Percentiles rank a stretch among this genome's conserved stretches.
phyloP scores from a whole-genome alignment of 352 stramenopile species.

The Aphanomyces euteiches region DNA sequence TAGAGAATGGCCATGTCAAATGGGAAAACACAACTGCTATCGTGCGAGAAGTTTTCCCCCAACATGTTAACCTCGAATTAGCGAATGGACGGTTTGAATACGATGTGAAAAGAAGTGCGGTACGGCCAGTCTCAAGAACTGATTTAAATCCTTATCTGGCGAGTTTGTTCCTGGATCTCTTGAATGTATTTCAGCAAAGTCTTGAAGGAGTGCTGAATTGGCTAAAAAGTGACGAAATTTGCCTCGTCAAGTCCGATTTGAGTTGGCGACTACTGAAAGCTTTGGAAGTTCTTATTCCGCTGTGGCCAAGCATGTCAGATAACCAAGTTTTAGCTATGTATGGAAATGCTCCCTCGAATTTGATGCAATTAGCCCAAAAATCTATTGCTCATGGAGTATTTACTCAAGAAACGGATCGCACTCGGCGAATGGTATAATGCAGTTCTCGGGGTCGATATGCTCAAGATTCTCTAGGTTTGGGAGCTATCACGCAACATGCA shows the following conservation, averaged over 20 bases:
- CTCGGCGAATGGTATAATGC: constrained; percentile 10
- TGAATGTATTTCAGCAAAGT: constrained; percentile 23
- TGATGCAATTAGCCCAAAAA: constrained; percentile 63
- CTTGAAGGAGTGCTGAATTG: constrained; percentile 45
- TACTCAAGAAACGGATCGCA: neutral
- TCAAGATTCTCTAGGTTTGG: constrained; percentile 5
- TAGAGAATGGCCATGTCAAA: constrained; percentile 40
- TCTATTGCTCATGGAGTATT: constrained; percentile 33
- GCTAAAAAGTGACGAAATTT: constrained; percentile 33
- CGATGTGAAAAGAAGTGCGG: constrained; percentile 30
- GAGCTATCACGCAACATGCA: constrained; percentile 2
- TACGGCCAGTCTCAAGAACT: constrained; percentile 29
- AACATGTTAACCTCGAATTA: constrained; percentile 31
- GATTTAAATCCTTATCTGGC: constrained; percentile 11
- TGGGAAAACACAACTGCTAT: constrained; percentile 28
- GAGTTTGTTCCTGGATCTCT: neutral
- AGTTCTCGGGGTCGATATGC: neutral
- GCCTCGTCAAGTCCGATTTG: constrained; percentile 33
- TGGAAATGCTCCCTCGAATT: constrained; percentile 51
- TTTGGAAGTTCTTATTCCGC: constrained; percentile 44
- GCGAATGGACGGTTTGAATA: neutral
- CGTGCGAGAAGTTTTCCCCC: constrained; percentile 33
- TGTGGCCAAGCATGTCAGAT: constrained; percentile 55
- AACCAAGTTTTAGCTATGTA: constrained; percentile 60
- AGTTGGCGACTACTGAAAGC: constrained; percentile 51